These are phyloP conservation scores for Casuarina cunninghamiana DNA, from an alignment of 306 rosid species.

Conservation along the genomic window DNA sequence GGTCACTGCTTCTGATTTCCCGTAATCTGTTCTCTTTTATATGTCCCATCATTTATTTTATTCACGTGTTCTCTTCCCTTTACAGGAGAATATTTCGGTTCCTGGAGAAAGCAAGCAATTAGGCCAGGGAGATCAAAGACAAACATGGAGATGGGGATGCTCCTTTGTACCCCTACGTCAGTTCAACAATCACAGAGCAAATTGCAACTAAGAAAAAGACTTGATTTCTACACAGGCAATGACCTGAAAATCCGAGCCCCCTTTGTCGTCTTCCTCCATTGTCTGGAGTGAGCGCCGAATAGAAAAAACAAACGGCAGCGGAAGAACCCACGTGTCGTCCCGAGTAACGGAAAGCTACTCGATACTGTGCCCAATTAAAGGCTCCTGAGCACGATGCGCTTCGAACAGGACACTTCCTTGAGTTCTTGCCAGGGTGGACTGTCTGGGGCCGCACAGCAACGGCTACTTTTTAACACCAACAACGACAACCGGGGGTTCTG, in stretches of 20 bases:
- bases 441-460: conserved; percentile 55
- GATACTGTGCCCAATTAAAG: neutral
- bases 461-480: conserved; percentile 44
- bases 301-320: neutral
- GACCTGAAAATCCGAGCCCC: conserved; percentile 19
- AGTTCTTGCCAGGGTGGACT: conserved; percentile 3
- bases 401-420: conserved; percentile 9
- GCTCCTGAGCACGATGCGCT: conserved; percentile 9
- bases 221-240: neutral
- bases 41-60: neutral
- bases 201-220: conserved; percentile 3
- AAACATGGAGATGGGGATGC: conserved; percentile 4
- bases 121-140: neutral
- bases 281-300: neutral
- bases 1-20: conserved; percentile 38
- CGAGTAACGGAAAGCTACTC: neutral
- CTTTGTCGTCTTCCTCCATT: conserved; percentile 11
- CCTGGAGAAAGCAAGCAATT: neutral
- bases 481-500: conserved; percentile 23
- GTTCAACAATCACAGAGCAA: conserved; percentile 7
- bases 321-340: conserved; percentile 43
- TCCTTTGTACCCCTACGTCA: neutral
- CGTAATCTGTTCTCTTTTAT: neutral
- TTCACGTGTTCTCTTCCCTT: too few relatives aligned
- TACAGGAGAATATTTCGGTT: too few relatives aligned